These are phyloP conservation scores for Cajanus cajan DNA, from an alignment of 306 rosid genomes.

Conservation along the genomic window DNA sequence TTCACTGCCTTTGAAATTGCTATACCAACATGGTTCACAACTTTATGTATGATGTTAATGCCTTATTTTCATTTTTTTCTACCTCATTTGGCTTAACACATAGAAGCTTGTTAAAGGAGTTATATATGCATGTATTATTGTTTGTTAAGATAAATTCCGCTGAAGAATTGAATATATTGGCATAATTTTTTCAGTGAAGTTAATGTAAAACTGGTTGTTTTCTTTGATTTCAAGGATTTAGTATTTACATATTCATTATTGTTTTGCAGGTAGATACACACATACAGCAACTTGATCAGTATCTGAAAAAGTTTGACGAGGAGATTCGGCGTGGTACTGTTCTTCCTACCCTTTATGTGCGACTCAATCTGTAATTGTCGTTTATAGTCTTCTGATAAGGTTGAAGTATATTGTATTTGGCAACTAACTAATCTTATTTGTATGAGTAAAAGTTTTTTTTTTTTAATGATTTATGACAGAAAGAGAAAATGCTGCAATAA, in stretches of 20 bases:
- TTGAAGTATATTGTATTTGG: neutral
- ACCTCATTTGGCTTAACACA: neutral
- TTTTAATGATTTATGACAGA: constrained; percentile 46
- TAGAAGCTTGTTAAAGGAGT: neutral
- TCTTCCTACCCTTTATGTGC: constrained; percentile 23
- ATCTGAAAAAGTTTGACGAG: constrained; percentile 83
- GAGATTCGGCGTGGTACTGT: constrained; percentile 76
- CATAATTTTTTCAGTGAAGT: neutral
- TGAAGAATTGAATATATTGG: neutral
- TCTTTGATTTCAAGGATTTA: constrained; percentile 19
- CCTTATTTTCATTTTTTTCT: neutral
- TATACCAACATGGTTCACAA: neutral
- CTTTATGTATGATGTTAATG: neutral
- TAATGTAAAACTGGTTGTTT: constrained; percentile 8
- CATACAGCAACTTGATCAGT: constrained; percentile 92
- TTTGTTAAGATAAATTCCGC: neutral
- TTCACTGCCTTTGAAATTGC: neutral
- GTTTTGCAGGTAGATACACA: constrained; percentile 83
- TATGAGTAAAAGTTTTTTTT: neutral
- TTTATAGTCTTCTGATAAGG: neutral
- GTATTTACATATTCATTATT: constrained; percentile 23
- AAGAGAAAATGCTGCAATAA: constrained; percentile 53
- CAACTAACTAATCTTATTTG: neutral
- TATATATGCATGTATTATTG: neutral
- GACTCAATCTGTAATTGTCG: neutral